Evolutionary conservation across 192 early-diverging fungal genomes (phyloP).

Genomic region (Umbelopsis ramanniana): DNA sequence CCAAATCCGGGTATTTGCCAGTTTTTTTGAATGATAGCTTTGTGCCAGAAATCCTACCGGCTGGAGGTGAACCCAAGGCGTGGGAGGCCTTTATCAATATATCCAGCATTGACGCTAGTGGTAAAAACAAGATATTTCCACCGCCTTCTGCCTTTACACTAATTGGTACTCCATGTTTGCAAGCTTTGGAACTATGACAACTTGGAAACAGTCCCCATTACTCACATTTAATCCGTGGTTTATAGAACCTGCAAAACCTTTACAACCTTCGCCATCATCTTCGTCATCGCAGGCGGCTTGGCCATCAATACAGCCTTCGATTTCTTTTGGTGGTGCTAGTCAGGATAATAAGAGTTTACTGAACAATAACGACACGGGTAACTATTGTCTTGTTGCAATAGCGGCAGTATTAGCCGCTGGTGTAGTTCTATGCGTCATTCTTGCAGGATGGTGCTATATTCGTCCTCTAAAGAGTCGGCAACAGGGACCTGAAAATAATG

Average conservation of each 20-base stretch:
- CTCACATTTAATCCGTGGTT: neutral
- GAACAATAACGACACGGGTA: neutral
- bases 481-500: neutral
- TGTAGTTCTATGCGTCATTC: neutral
- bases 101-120: neutral
- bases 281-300: too few relatives aligned
- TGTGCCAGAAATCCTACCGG: neutral
- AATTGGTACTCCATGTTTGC: neutral
- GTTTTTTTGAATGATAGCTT: neutral
- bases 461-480: neutral
- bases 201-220: neutral
- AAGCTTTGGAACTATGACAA: too few relatives aligned
- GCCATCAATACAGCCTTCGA: neutral
- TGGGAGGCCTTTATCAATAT: conserved; percentile 5
- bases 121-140: neutral
- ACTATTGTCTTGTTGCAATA: neutral
- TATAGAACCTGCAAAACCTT: neutral
- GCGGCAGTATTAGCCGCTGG: neutral
- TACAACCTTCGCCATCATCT: neutral
- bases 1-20: neutral
- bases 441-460: neutral
- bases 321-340: neutral
- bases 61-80: neutral
- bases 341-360: neutral
- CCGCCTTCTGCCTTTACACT: neutral